Evolutionary conservation across 2,329 filamentous ascomycete genomes (phyloP).

Genomic region (Beauveria asiatica): DNA sequence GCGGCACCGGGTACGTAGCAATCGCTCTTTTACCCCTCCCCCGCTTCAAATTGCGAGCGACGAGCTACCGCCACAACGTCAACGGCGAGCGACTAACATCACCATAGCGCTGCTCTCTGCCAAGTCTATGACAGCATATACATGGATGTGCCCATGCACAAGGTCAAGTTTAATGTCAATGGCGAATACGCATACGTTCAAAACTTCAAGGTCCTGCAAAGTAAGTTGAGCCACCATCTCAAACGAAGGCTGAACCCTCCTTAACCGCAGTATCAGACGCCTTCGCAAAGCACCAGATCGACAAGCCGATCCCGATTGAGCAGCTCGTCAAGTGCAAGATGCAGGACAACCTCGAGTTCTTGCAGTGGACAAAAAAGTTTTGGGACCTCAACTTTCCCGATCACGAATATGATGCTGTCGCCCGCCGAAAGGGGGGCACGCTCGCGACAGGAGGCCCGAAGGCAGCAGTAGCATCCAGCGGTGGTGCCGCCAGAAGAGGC

Average conservation of each 20-base stretch:
- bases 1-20: conserved; percentile 77
- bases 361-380: conserved; percentile 93
- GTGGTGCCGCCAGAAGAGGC: conserved; percentile 42
- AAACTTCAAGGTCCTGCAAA: conserved; percentile 97
- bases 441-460: conserved; percentile 43
- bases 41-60: conserved; percentile 12
- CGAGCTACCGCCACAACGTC: not conserved
- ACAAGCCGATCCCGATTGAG: conserved; percentile 84
- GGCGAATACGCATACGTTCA: conserved; percentile 95
- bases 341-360: conserved; percentile 99
- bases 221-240: conserved; percentile 41
- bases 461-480: conserved; percentile 39
- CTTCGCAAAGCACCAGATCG: conserved; percentile 79
- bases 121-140: conserved; percentile 99
- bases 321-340: conserved; percentile 95
- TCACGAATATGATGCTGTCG: conserved; percentile 88
- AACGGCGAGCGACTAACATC: conserved; percentile 3
- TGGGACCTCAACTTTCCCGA: conserved; percentile 99
- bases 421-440: conserved; percentile 70
- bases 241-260: conserved; percentile 2
- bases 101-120: conserved; percentile 76
- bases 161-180: conserved; percentile 98
- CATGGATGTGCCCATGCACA: conserved; percentile 86
- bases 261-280: conserved; percentile 44
- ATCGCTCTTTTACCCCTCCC: conserved; percentile 15